Base-by-base conservation (phyloP, 345 rosid species). In the Gossypium arboreum region DNA sequence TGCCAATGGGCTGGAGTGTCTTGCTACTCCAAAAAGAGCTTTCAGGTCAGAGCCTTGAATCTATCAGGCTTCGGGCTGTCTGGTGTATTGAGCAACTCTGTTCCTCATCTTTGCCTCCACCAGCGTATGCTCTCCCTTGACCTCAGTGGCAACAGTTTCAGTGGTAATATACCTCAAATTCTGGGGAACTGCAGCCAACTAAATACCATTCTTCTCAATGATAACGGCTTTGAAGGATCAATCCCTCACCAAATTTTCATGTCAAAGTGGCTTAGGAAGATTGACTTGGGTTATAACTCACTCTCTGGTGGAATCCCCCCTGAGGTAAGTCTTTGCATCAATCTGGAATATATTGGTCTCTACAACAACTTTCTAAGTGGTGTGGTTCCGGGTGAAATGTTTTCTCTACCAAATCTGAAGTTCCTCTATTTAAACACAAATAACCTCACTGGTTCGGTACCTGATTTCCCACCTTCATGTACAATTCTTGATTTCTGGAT, bases 121-220 rank as follows among this genome's bases (percentile, higher is more conserved):
- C 25, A 65, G 10, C 12, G n/a, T n/a, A 54, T 84, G 75, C 24
- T 44, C 17, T 80, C 80, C 20, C 80, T 82, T 72, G 85, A 84
- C 52, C 85, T 82, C 59, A 80, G 85, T 47, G 82, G 77, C 79
- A 84, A 84, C 79, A 62, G 74, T 41, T 82, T 84, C 76, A 78
- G 79, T 18, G 87, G 84, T 6, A 39, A 41, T 27, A 39, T 82
- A 44, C 87, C 87, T 15, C 60, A 10, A 22, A 56, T 63, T 64
- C 85, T 84, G 59, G 83, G 77, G 11, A 67, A 59, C 60, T 84
- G 85, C 51, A 54, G 79, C 34, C 77, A 77, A 17, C 79, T 82
- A 66, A 63, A 29, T 20, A 68, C 77, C 50, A 44, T 84, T 72
- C 78, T 66, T 71, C 84, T 84, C 66, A 78, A 78, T 39, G 75